Evolutionary conservation across 139 green algal genomes (phyloP), one percentile per base, ranked within the genome.

Genomic region (Yamagishiella unicocca): DNA sequence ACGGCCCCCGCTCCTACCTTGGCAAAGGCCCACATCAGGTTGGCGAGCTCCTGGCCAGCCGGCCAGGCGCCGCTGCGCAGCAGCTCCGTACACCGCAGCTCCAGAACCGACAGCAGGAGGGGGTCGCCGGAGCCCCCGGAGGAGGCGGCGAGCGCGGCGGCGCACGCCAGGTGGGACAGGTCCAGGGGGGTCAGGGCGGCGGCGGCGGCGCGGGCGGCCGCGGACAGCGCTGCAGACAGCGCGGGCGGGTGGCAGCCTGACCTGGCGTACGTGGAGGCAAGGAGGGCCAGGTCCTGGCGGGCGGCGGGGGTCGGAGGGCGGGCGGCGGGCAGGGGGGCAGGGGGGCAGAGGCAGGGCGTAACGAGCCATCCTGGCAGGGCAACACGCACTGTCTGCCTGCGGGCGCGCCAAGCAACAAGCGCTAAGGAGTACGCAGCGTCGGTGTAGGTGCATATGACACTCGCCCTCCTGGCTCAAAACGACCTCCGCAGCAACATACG

Each of bases 11-110:
- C n/a, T n/a, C 25, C 2, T 19, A 83, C 76, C 76, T 72, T 84
- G 10, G 76, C 76, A 40, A 84, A 84, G 22, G 76, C 54, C 76
- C 54, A 72, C 54, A 84, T 21, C 19, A 84, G 2, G 25, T 46
- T 38, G 7, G 54, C 37, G 24, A 84, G 35, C 35, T 84, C 54
- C 55, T 55, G 33, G 2, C 54, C 76, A 0, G 37, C 4, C 2
- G 37, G 40, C 75, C 50, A 68, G 17, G n/a, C 54, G 25, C 76
- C 76, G 38, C 6, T 24, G 3, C 53, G 37, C 35, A 73, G 35
- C 53, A 72, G 76, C 54, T 37, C 76, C 37, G 22, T 21, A 17
- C 24, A 31, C 42, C 55, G 76, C 50, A 17, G 37, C 76, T 72
- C 54, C 76, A 84, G 33, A 58, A 12, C 76, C 54, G 37, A 55